Evolutionary conservation across 495 filamentous ascomycete species (phyloP).

Genomic region (Aspergillus egyptiacus): DNA sequence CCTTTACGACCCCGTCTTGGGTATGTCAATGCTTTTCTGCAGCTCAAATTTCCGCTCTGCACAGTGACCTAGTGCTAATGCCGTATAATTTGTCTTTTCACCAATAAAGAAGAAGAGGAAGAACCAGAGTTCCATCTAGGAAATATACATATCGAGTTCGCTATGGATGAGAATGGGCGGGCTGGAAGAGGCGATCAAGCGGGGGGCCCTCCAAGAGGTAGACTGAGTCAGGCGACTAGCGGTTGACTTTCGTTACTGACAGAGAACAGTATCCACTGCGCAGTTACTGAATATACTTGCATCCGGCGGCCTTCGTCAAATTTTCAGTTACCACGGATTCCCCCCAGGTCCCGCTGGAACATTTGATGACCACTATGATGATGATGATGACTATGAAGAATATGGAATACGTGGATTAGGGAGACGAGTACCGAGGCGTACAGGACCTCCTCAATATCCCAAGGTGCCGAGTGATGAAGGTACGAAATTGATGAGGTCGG

Average conservation of each 20-base stretch:
- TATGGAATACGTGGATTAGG: conserved; percentile 21
- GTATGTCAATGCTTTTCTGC: conserved; percentile 22
- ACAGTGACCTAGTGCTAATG: neutral
- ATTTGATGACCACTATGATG: conserved; percentile 16
- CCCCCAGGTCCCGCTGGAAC: conserved; percentile 9
- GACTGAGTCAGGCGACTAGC: neutral
- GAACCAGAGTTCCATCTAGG: conserved; percentile 29
- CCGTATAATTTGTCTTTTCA: neutral
- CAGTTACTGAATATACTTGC: conserved; percentile 35
- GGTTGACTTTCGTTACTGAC: neutral
- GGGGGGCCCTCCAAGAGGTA: conserved; percentile 22
- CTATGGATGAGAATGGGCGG: conserved; percentile 37
- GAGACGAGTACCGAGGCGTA: conserved; percentile 15
- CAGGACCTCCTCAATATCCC: conserved; percentile 51
- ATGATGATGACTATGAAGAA: conserved; percentile 28
- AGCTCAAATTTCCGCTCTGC: conserved; percentile 18
- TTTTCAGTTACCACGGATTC: conserved; percentile 33
- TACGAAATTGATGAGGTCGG: conserved; percentile 68
- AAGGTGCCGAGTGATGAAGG: conserved; percentile 75
- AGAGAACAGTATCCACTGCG: conserved; percentile 24
- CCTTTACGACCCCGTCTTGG: conserved; percentile 22
- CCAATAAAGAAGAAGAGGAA: too few species aligned
- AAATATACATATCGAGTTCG: conserved; percentile 47
- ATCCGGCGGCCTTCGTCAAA: conserved; percentile 32
- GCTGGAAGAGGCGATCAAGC: conserved; percentile 40